Evolutionary conservation across 352 stramenopile species (phyloP).

Genomic region (Thalassiosira delicatula): DNA sequence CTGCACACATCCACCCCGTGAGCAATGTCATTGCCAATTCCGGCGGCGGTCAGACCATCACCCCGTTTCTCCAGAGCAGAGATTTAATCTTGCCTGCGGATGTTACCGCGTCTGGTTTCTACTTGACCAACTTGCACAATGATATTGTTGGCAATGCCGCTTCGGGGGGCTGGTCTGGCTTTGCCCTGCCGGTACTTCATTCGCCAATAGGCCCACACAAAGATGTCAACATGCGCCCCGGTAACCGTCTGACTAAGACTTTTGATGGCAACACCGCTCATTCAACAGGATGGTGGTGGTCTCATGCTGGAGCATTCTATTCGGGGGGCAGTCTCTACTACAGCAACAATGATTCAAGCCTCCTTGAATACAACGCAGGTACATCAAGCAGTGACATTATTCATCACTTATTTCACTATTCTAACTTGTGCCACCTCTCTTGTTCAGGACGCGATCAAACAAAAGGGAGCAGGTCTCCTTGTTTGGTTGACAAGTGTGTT

Average conservation of each 20-base stretch:
- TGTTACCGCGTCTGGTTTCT: conserved; percentile 66
- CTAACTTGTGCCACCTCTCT: too few relatives aligned
- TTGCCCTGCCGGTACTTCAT: conserved; percentile 58
- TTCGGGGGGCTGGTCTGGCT: conserved; percentile 68
- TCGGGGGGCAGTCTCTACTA: conserved; percentile 63
- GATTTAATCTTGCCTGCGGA: conserved; percentile 67
- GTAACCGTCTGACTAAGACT: conserved; percentile 11
- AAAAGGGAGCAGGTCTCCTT: conserved; percentile 21
- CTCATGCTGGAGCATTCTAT: conserved; percentile 54
- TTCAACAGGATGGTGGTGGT: conserved; percentile 58
- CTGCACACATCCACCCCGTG: conserved; percentile 64
- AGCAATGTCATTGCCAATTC: conserved; percentile 22
- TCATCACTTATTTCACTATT: too few relatives aligned
- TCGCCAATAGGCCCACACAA: conserved; percentile 43
- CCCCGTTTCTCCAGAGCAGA: conserved; percentile 23
- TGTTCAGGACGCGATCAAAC: conserved; percentile 30
- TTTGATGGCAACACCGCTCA: conserved; percentile 66
- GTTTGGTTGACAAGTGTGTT: conserved; percentile 40
- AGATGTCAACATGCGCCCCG: conserved; percentile 37
- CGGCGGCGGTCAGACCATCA: conserved; percentile 23
- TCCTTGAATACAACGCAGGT: conserved; percentile 52
- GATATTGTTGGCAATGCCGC: conserved; percentile 71
- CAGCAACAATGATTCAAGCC: conserved; percentile 15
- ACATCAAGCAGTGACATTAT: too few relatives aligned
- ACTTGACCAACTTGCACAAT: conserved; percentile 76